phyloP scores from a whole-genome alignment of 768 basidiomycete species.

The Mycena belliarum region DNA sequence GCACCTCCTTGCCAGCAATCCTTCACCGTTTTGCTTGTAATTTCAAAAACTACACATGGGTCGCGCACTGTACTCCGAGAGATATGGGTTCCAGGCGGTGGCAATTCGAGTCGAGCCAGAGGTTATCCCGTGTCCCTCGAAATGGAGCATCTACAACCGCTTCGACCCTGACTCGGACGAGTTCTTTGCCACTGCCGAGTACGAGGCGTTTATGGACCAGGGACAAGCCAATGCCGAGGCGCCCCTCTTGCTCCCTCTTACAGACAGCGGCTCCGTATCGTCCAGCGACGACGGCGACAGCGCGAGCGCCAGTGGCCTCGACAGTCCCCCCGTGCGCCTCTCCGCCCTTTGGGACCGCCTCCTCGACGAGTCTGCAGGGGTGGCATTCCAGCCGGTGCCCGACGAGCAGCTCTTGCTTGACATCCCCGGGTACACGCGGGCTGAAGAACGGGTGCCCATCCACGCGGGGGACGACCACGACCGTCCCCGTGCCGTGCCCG shows the following conservation, averaged over 20 bases:
- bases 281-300: slow-evolving; percentile 40
- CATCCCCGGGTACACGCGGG: background rate
- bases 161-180: slow-evolving; percentile 85
- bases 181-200: slow-evolving; percentile 63
- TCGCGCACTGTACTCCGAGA: slow-evolving; percentile 57
- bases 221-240: slow-evolving; percentile 33
- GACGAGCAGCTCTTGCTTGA: slow-evolving; percentile 1
- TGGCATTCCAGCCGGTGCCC: background rate
- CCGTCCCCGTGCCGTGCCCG: slow-evolving; percentile 34
- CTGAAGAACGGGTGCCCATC: background rate
- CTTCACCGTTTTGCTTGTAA: slow-evolving; percentile 20
- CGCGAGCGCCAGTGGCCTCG: slow-evolving; percentile 46
- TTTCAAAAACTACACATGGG: slow-evolving; percentile 42
- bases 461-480: slow-evolving; percentile 41
- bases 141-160: slow-evolving; percentile 64
- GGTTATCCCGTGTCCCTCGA: slow-evolving; percentile 36
- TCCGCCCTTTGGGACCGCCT: slow-evolving; percentile 1
- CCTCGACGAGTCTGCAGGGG: background rate
- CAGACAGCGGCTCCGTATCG: slow-evolving; percentile 34
- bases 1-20: slow-evolving; percentile 12
- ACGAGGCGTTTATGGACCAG: slow-evolving; percentile 65
- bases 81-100: slow-evolving; percentile 37
- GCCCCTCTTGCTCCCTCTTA: slow-evolving; percentile 6
- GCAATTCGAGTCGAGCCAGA: slow-evolving; percentile 50
- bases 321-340: slow-evolving; percentile 36